A percentile compares a stretch with the other conserved stretches of the same genome.
phyloP scores from a whole-genome alignment of 2,329 filamentous ascomycete genomes.

The Alternaria solani region DNA sequence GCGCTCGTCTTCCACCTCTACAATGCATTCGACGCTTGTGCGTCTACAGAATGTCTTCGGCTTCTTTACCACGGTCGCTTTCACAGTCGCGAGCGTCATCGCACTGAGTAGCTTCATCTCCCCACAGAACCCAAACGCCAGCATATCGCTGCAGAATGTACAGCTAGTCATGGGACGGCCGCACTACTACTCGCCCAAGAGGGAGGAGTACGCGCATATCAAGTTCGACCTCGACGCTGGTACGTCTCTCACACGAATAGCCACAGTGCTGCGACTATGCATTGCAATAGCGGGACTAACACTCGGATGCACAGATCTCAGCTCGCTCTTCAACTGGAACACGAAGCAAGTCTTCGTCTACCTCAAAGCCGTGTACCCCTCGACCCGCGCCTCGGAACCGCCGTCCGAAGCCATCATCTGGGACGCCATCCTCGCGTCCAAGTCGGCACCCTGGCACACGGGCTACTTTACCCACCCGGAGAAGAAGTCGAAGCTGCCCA shows the following conservation, averaged over 20 bases:
- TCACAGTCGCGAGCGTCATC: constrained; percentile 79
- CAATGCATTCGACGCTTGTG: constrained; percentile 87
- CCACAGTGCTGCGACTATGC: not conserved
- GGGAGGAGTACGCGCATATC: constrained; percentile 95
- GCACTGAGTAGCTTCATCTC: constrained; percentile 79
- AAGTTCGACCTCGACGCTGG: constrained; percentile 88
- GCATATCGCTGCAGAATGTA: constrained; percentile 74
- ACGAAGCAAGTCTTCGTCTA: constrained; percentile 98
- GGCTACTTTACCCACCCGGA: constrained; percentile 64
- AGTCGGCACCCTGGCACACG: constrained; percentile 64
- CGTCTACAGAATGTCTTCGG: constrained; percentile 93
- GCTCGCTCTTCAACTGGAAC: constrained; percentile 97
- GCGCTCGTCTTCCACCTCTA: constrained; percentile 1
- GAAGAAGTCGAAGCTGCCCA: constrained; percentile 60
- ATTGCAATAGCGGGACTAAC: not conserved
- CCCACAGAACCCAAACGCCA: constrained; percentile 72
- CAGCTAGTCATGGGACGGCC: constrained; percentile 91
- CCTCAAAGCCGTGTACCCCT: constrained; percentile 78
- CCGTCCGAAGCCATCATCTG: constrained; percentile 81
- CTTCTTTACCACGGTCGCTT: constrained; percentile 95
- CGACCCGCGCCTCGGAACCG: constrained; percentile 53
- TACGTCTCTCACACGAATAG: constrained; percentile 38
- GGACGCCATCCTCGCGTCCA: constrained; percentile 89
- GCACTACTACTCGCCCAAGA: constrained; percentile 93
- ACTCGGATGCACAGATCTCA: constrained; percentile 68